These are phyloP conservation scores for Exophiala aquamarina DNA, from an alignment of 2,329 filamentous ascomycete species.

Conservation along the genomic window DNA sequence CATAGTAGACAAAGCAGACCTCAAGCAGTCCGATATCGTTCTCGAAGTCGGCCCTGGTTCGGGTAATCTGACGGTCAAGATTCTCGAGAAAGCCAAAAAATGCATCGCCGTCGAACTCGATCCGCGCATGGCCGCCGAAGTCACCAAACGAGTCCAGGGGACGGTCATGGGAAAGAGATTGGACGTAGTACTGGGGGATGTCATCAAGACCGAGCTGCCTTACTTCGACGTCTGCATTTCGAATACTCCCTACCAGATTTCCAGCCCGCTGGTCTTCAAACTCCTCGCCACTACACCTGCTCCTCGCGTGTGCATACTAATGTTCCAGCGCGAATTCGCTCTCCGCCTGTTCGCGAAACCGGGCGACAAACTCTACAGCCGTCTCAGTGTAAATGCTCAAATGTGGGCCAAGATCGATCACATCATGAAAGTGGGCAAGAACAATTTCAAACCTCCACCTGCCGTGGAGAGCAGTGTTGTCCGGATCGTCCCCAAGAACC, in stretches of 20 bases:
- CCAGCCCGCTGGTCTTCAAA: slow-evolving; percentile 86
- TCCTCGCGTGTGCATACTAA: slow-evolving; percentile 82
- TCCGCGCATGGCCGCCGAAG: slow-evolving; percentile 92
- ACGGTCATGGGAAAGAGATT: slow-evolving; percentile 80
- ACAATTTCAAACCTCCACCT: slow-evolving; percentile 95
- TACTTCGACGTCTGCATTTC: slow-evolving; percentile 82
- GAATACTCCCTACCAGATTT: slow-evolving; percentile 80
- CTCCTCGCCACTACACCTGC: slow-evolving; percentile 79
- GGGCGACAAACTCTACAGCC: slow-evolving; percentile 83
- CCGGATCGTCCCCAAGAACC: slow-evolving; percentile 81
- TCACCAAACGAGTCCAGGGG: slow-evolving; percentile 90
- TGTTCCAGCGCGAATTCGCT: slow-evolving; percentile 96
- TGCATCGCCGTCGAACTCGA: slow-evolving; percentile 88
- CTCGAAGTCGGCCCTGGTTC: slow-evolving; percentile 91
- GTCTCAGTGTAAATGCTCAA: slow-evolving; percentile 89
- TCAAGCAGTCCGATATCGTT: slow-evolving; percentile 87
- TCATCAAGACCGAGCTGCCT: slow-evolving; percentile 81
- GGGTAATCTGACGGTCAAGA: slow-evolving; percentile 84
- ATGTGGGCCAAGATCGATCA: slow-evolving; percentile 75
- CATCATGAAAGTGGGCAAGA: slow-evolving; percentile 91
- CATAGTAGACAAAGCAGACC: slow-evolving; percentile 80
- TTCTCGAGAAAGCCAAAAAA: slow-evolving; percentile 82
- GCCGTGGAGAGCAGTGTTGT: slow-evolving; percentile 91
- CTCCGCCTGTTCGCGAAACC: slow-evolving; percentile 84
- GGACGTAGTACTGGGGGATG: slow-evolving; percentile 86